Evolutionary conservation across 106 monocot species (phyloP).

Genomic region (Apostasia ramifera): DNA sequence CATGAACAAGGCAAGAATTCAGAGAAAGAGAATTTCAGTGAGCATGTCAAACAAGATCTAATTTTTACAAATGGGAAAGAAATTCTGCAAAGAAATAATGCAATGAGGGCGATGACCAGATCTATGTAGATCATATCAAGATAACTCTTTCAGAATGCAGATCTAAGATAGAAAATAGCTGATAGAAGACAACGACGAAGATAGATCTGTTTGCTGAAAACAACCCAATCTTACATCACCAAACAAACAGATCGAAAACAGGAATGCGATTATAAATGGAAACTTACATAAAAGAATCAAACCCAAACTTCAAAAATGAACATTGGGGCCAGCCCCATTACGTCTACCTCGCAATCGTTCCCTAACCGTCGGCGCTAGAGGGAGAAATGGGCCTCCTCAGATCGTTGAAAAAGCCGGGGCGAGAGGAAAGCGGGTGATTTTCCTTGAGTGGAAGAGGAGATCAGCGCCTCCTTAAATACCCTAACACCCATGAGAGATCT

Average conservation of each 20-base stretch:
- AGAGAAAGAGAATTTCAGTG: background rate
- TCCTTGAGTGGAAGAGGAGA: background rate
- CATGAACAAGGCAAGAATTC: too few relatives aligned
- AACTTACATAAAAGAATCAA: background rate
- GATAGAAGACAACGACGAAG: background rate
- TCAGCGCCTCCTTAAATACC: background rate
- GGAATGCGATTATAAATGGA: background rate
- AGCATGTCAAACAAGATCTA: background rate
- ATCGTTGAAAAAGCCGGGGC: background rate
- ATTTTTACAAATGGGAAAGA: background rate
- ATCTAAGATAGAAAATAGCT: background rate
- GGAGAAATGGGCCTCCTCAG: background rate
- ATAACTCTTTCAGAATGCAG: background rate
- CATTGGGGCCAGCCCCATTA: conserved; percentile 1
- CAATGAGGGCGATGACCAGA: background rate
- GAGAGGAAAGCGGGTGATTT: background rate
- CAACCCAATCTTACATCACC: background rate
- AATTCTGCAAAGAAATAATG: background rate
- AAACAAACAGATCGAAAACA: background rate
- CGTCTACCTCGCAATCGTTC: background rate
- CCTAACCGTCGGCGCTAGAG: background rate
- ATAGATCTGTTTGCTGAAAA: background rate
- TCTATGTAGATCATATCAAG: background rate
- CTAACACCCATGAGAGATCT: conserved; percentile 3
- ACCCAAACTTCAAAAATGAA: background rate